phyloP scores from a whole-genome alignment of 2,329 filamentous ascomycete species.

The Calonectria crousiana region DNA sequence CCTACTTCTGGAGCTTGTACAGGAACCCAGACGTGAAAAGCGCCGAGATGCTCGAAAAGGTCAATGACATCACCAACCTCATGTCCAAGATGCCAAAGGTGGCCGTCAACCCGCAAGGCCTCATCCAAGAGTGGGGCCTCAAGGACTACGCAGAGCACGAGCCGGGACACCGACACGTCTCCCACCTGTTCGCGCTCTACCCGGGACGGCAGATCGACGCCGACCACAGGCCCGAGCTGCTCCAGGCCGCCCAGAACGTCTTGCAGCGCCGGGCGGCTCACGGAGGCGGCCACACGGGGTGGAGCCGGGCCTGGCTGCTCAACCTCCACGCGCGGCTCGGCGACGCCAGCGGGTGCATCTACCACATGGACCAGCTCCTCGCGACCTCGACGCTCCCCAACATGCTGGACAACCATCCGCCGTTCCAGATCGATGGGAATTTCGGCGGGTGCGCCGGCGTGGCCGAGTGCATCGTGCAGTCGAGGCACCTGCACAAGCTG shows the following conservation, averaged over 20 bases:
- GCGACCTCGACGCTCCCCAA: slow-evolving; percentile 34
- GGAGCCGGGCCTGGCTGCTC: slow-evolving; percentile 64
- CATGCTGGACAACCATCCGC: slow-evolving; percentile 38
- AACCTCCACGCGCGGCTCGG: slow-evolving; percentile 60
- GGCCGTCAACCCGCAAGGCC: slow-evolving; percentile 27
- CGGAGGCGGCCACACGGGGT: slow-evolving; percentile 62
- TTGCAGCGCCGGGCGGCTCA: slow-evolving; percentile 46
- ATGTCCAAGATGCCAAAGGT: slow-evolving; percentile 25
- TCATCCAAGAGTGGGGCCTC: slow-evolving; percentile 56
- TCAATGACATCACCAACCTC: not conserved
- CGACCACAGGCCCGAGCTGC: slow-evolving; percentile 33
- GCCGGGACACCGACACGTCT: slow-evolving; percentile 63
- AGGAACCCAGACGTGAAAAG: slow-evolving; percentile 15
- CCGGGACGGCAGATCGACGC: slow-evolving; percentile 51
- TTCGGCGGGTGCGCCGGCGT: slow-evolving; percentile 42
- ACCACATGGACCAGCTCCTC: slow-evolving; percentile 35
- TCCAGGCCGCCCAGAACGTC: slow-evolving; percentile 44
- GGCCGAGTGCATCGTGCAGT: slow-evolving; percentile 39
- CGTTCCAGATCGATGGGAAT: slow-evolving; percentile 48
- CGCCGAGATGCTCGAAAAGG: not conserved
- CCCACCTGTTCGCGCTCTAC: slow-evolving; percentile 62
- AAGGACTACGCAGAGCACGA: slow-evolving; percentile 55
- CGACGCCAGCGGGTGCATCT: slow-evolving; percentile 25
- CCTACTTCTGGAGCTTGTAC: slow-evolving; percentile 31
- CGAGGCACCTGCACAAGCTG: slow-evolving; percentile 4